A percentile compares a stretch with the other conserved stretches of the same genome.
These are phyloP conservation scores for Rauvolfia tetraphylla DNA, from an alignment of 257 asterid genomes.

Conservation along the genomic window DNA sequence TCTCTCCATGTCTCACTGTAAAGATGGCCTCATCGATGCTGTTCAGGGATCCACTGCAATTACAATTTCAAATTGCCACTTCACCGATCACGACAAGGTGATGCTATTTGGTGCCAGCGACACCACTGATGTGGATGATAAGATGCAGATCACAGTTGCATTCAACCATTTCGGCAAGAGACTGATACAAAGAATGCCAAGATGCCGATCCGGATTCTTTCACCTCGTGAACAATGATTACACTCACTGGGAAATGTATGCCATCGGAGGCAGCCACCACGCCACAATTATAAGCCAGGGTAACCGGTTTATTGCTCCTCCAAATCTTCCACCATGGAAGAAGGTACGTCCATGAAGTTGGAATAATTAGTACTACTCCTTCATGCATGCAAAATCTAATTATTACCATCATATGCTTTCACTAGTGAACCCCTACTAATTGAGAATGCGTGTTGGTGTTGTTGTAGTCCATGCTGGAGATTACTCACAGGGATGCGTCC, in stretches of 20 bases:
- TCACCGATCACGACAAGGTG: slow-evolving; percentile 37
- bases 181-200: slow-evolving; percentile 38
- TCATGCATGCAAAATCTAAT: too few species aligned
- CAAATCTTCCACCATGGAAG: neutral
- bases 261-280: slow-evolving; percentile 24
- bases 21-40: slow-evolving; percentile 37
- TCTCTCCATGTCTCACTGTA: slow-evolving; percentile 28
- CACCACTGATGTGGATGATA: slow-evolving; percentile 15
- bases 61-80: slow-evolving; percentile 34
- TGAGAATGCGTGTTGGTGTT: too few species aligned
- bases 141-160: slow-evolving; percentile 31
- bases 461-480: slow-evolving; percentile 2
- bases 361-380: too few species aligned
- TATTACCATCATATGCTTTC: too few species aligned
- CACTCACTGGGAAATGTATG: slow-evolving; percentile 41
- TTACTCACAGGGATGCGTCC: slow-evolving; percentile 19
- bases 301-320: slow-evolving; percentile 26
- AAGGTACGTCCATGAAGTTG: slow-evolving; percentile 5
- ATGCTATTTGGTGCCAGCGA: slow-evolving; percentile 32
- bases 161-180: slow-evolving; percentile 38
- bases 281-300: slow-evolving; percentile 30
- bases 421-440: too few species aligned
- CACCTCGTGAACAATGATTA: slow-evolving; percentile 39
- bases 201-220: slow-evolving; percentile 35
- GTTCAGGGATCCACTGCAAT: slow-evolving; percentile 29